These are phyloP conservation scores for Sclerotinia subarctica DNA, from an alignment of 2,329 filamentous ascomycete species.

Conservation along the genomic window DNA sequence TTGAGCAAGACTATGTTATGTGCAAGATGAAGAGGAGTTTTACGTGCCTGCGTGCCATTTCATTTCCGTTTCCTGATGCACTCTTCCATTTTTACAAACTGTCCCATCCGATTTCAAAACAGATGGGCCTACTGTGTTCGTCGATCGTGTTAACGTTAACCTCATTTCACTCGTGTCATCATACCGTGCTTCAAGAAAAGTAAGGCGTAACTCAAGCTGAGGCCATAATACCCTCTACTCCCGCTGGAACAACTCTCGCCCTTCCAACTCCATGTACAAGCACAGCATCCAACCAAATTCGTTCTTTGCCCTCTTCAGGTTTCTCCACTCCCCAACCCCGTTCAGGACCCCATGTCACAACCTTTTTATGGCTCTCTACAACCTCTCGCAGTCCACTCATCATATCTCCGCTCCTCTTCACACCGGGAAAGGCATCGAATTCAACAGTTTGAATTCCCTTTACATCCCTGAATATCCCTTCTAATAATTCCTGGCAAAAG, in stretches of 20 bases:
- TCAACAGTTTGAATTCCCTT: slow-evolving; percentile 57
- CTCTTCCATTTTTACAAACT: neutral
- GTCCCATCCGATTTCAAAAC: neutral
- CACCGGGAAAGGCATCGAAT: slow-evolving; percentile 66
- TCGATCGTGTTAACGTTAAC: neutral
- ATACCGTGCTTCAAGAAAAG: neutral
- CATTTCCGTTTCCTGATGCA: neutral
- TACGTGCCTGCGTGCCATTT: neutral
- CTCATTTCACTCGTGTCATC: neutral
- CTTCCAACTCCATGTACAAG: slow-evolving; percentile 26
- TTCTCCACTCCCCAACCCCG: slow-evolving; percentile 56
- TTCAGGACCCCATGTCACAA: slow-evolving; percentile 65
- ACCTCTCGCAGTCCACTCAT: slow-evolving; percentile 58
- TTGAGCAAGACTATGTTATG: neutral
- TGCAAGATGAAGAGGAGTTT: slow-evolving; percentile 3
- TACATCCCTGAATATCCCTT: slow-evolving; percentile 53
- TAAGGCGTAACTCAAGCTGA: neutral
- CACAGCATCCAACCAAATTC: slow-evolving; percentile 32
- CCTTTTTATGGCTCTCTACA: slow-evolving; percentile 47
- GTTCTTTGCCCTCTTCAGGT: slow-evolving; percentile 40
- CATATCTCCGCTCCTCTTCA: slow-evolving; percentile 63
- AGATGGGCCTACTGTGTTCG: neutral
- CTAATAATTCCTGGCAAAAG: slow-evolving; percentile 59
- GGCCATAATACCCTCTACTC: neutral
- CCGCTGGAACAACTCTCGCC: slow-evolving; percentile 1